Evolutionary conservation across 352 stramenopile genomes (phyloP).

Genomic region (Phytophthora pinifolia): DNA sequence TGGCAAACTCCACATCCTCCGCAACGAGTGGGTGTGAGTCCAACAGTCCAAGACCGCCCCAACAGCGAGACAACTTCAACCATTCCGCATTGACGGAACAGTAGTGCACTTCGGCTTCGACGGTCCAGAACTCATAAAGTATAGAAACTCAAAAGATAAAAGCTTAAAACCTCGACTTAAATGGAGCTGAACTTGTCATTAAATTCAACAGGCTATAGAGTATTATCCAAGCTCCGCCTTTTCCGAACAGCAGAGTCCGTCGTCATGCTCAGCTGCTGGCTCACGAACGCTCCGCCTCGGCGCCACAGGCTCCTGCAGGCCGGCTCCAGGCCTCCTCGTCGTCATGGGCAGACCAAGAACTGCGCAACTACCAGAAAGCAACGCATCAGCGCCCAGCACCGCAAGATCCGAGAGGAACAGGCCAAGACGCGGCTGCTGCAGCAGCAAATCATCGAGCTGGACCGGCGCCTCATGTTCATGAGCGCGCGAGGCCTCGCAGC

Average conservation of each 20-base stretch:
- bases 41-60: neutral
- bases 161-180: too few relatives aligned
- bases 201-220: too few relatives aligned
- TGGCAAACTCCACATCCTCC: slow-evolving; percentile 2
- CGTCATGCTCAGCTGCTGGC: neutral
- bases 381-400: neutral
- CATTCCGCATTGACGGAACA: too few relatives aligned
- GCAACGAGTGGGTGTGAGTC: slow-evolving; percentile 28
- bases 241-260: too few relatives aligned
- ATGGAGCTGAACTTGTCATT: too few relatives aligned
- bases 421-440: neutral
- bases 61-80: too few relatives aligned
- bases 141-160: too few relatives aligned
- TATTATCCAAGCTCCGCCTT: too few relatives aligned
- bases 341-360: slow-evolving; percentile 3
- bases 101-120: neutral
- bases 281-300: neutral
- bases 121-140: neutral
- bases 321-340: neutral
- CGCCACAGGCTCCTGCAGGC: neutral
- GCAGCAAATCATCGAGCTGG: slow-evolving; percentile 12
- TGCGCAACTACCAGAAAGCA: slow-evolving; percentile 6
- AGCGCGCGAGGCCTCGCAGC: neutral
- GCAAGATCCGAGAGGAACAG: neutral
- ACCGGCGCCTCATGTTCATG: slow-evolving; percentile 2